Base-by-base conservation (phyloP, 371 early-diverging fungal species). In the Circinella minor region DNA sequence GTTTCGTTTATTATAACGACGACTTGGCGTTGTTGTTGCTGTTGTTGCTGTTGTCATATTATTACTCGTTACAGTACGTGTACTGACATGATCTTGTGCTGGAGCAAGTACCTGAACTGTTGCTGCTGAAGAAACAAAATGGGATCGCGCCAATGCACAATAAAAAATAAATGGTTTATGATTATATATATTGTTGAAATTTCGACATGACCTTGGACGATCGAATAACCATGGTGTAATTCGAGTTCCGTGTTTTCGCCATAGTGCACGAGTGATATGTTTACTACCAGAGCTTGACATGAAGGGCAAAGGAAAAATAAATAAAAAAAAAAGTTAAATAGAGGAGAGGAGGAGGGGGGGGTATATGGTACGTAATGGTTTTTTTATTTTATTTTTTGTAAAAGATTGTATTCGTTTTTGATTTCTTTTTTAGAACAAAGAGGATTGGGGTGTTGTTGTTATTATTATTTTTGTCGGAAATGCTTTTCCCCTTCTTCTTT, bases 191-290 rank as follows among this genome's bases (percentile, higher is more conserved):
- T 5, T 27, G 27, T 10, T 57, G 57, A 57, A 27, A 57, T 57
- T 18, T 27, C 57, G 57, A 34, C 57, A 57, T 18, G 57, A n/a
- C 13, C 27, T 20, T 34, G 18, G 57, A 27, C 57, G 57, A 57
- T 57, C 57, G 57, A 57, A 14, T 17, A 57, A 34, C 57, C 57
- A 57, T 10, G 57, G 18, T 14, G 34, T 15, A 8, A 51, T 15
- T 27, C 0, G 27, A 0, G 51, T 13, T 57, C 57, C 57, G 27
- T 27, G 57, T 57, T 27, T 57, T 57, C 57, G 57, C 57, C 57
- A 57, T 57, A 57, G 57, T 27, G 57, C 34, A 57, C 57, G 57
- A 27, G 57, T 57, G 36, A 57, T 57, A 57, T 18, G 57, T 13
- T 14, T 8, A 15, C 51, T 15, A 1, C 57, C 57, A 27, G 57